Base-by-base conservation (phyloP, 768 basidiomycete species). In the Macrocybe gigantea region DNA sequence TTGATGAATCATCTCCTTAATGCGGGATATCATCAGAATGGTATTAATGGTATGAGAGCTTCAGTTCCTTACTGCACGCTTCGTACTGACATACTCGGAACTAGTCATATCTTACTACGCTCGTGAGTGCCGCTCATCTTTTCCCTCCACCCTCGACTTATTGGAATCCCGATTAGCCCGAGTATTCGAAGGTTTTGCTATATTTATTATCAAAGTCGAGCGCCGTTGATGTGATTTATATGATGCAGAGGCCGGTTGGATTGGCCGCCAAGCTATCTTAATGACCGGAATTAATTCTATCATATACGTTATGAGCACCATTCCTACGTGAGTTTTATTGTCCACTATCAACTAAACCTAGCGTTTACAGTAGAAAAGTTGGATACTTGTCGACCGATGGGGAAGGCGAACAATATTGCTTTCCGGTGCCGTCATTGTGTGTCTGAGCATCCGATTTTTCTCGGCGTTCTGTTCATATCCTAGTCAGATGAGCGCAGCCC, bases 91-190 rank as follows among this genome's bases (percentile, higher is more conserved):
- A 30, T 22, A 47, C 37, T 36, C 6, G 29, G 41, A 43, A 15
- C n/a, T 14, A 93, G 93, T 94, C 37, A 94, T 96, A 11, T 93
- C 91, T 1, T 95, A 94, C 64, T 94, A 92, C 67, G 90, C 90
- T 41, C 91, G 91, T 93, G 67, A 70, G 90, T 62, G 38, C 15
- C 35, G 12, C 33, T 38, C 32, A 30, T 43, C 6, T 33, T 33
- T 11, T 41, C 34, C n/a, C 15, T 41, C 9, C 14, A 3, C 44
- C 29, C 36, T 33, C 38, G 6, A 36, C 3, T 46, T n/a, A 45
- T 44, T 35, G 41, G 38, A 7, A 13, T 42, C 38, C 40, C 41
- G 14, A 48, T 42, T 49, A 92, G 87, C 90, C 15, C 78, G 88
- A 35, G 93, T 97, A 6, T 97, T 97, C 57, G 92, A 96, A 77